Conservation (phyloP, 441 rosid species). For the Brassica balearica region DNA sequence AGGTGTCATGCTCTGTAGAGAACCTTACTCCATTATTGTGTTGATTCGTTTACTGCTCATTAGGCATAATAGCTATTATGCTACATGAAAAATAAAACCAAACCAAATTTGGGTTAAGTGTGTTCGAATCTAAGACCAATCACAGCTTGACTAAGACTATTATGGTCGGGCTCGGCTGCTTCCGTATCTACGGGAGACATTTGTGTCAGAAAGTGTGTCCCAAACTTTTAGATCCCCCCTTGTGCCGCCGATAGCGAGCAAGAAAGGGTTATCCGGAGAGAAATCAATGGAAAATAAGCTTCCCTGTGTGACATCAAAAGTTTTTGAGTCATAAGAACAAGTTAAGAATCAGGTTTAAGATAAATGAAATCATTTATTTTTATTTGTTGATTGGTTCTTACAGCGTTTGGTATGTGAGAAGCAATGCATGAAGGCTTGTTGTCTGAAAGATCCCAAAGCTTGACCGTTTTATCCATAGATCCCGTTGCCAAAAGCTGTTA, state of each 20-base stretch:
- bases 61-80: no score
- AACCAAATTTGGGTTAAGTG: slow-evolving; percentile 24
- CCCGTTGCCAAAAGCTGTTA: slow-evolving; percentile 76
- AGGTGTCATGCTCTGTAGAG: no score
- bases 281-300: slow-evolving; percentile 72
- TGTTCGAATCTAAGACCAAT: slow-evolving; percentile 16
- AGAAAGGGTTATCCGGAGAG: slow-evolving; percentile 72
- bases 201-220: slow-evolving; percentile 40
- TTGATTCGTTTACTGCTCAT: no score
- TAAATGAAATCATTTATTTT: not conserved
- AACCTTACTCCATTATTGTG: no score
- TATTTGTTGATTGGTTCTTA: slow-evolving; percentile 42
- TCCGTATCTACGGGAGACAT: slow-evolving; percentile 35
- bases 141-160: not conserved
- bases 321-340: not conserved
- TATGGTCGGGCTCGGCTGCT: slow-evolving; percentile 8
- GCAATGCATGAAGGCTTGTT: slow-evolving; percentile 76
- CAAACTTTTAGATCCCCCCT: slow-evolving; percentile 67
- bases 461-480: slow-evolving; percentile 68
- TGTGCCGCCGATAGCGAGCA: slow-evolving; percentile 88
- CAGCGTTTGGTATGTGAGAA: slow-evolving; percentile 67
- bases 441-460: slow-evolving; percentile 89
- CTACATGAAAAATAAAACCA: not conserved
- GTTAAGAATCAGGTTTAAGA: slow-evolving; percentile 1
- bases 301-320: slow-evolving; percentile 49